Percentiles rank a stretch among this genome's conserved stretches.
Conservation (phyloP, 768 basidiomycete genomes). For the Favolaschia claudopus region DNA sequence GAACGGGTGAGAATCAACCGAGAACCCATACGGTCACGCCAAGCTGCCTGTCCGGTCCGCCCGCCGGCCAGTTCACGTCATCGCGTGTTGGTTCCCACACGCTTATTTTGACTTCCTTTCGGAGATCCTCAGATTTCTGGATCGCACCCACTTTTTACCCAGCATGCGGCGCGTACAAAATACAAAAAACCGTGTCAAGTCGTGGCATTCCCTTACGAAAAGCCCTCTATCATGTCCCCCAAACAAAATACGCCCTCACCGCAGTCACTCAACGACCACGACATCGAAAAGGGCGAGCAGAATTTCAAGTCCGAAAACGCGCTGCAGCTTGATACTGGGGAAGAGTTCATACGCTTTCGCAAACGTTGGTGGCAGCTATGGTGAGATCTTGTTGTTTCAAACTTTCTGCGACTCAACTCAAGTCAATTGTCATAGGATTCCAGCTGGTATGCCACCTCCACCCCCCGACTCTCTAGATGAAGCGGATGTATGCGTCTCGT, state of each 20-base stretch:
- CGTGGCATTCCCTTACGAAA: not conserved
- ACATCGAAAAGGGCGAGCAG: constrained; percentile 13
- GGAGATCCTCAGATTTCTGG: no score
- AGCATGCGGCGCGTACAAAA: not conserved
- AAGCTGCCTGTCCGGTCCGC: no score
- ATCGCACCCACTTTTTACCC: constrained; percentile 3
- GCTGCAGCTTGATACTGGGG: constrained; percentile 50
- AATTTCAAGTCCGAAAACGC: constrained; percentile 25
- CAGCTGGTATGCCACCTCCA: constrained; percentile 63
- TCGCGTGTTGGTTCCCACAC: not conserved
- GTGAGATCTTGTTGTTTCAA: constrained; percentile 38
- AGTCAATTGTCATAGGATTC: constrained; percentile 51
- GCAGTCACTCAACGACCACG: constrained; percentile 5
- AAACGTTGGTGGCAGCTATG: constrained; percentile 64
- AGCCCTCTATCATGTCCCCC: constrained; percentile 3
- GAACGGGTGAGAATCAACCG: no score
- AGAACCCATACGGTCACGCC: no score
- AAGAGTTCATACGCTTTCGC: constrained; percentile 48
- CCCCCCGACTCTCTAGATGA: constrained; percentile 63
- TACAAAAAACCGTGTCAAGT: not conserved
- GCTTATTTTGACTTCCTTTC: no score
- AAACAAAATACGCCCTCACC: not conserved
- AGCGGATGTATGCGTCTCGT: constrained; percentile 50
- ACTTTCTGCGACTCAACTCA: not conserved
- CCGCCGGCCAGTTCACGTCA: no score